phyloP scores from a whole-genome alignment of 345 rosid species.

The Euphorbia tirucalli region DNA sequence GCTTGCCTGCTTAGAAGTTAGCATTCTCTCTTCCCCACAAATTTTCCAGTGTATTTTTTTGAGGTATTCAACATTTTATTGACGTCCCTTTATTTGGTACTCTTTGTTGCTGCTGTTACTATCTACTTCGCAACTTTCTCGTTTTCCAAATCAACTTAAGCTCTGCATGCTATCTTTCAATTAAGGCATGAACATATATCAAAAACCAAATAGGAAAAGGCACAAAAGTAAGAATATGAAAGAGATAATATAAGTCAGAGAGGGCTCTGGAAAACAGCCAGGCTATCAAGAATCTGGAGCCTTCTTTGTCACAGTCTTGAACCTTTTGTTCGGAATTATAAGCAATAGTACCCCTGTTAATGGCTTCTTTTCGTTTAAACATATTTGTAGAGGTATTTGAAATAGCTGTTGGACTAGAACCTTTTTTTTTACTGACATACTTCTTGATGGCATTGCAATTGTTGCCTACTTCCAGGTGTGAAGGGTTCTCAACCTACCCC shows the following conservation, averaged over 20 bases:
- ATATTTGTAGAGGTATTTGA: background rate
- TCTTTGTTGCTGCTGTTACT: background rate
- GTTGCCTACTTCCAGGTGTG: conserved; percentile 63
- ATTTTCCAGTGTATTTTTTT: background rate
- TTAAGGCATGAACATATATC: background rate
- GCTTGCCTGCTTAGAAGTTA: background rate
- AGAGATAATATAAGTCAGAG: background rate
- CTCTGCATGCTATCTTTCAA: background rate
- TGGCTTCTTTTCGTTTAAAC: background rate
- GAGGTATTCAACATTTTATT: background rate
- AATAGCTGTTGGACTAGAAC: background rate
- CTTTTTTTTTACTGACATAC: background rate
- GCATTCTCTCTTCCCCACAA: background rate
- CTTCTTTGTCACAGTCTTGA: background rate
- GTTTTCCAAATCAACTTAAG: background rate
- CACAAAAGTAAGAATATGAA: background rate
- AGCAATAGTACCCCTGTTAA: background rate
- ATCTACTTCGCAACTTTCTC: background rate
- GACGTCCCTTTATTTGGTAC: background rate
- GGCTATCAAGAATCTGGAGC: background rate
- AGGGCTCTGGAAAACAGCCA: background rate
- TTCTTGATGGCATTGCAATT: conserved; percentile 14
- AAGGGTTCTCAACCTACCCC: conserved; percentile 98
- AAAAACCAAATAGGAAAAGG: background rate
- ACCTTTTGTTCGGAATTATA: background rate